phyloP scores from a whole-genome alignment of 1,139 yeast genomes.

The Scheffersomyces quercinus region DNA sequence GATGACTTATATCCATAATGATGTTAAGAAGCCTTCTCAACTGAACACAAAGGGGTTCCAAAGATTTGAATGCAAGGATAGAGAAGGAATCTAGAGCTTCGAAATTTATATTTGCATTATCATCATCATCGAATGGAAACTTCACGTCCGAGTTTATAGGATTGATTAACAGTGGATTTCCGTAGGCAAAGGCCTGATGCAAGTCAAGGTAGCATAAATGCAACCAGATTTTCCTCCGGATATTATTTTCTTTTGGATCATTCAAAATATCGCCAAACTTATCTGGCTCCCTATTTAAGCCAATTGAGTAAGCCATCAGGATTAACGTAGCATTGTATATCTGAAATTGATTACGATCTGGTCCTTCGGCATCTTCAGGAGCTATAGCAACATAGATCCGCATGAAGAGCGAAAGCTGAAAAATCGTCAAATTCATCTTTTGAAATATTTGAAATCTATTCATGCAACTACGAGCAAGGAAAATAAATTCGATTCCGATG shows the following conservation, averaged over 20 bases:
- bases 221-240: conserved; percentile 19
- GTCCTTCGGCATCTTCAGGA: conserved; percentile 9
- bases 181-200: conserved; percentile 28
- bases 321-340: conserved; percentile 13
- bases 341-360: conserved; percentile 6
- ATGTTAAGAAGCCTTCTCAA: neutral
- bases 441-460: neutral
- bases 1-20: neutral
- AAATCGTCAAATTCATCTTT: conserved; percentile 5
- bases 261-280: conserved; percentile 8
- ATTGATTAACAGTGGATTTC: conserved; percentile 26
- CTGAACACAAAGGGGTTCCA: conserved; percentile 1
- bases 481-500: neutral
- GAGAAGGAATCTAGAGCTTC: conserved; percentile 9
- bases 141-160: conserved; percentile 27
- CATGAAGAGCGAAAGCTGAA: conserved; percentile 8
- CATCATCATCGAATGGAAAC: conserved; percentile 25
- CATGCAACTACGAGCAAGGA: neutral
- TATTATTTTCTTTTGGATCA: conserved; percentile 12
- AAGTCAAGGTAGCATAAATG: conserved; percentile 26
- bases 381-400: conserved; percentile 6
- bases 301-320: conserved; percentile 15
- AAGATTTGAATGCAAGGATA: neutral
- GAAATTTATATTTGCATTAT: conserved; percentile 20
- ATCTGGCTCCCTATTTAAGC: conserved; percentile 18